Evolutionary conservation across 148 eudicot species (phyloP), one percentile per base, ranked within the genome.

Genomic region (Chenopodium formosanum): DNA sequence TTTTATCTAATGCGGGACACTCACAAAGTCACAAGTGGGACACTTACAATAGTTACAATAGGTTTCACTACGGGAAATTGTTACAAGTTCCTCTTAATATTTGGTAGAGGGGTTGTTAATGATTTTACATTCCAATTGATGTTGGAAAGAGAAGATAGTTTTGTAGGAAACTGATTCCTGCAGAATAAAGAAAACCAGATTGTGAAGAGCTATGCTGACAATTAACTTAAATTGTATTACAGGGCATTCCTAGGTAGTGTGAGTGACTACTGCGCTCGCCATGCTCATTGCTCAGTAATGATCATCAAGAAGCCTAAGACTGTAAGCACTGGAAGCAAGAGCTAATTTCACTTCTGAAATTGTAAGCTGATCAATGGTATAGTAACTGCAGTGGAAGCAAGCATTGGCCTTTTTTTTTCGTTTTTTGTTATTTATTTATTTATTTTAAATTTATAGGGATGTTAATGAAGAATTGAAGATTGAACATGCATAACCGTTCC

Each of bases 221-320:
- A 4, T 77, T 77, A 20, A 25, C 13, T 50, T 65, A 46, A 6
- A 47, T 73, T 34, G 25, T 6, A 52, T 40, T 89, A 84, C 89
- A 93, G 97, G 92, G 94, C 97, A 25, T 92, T 93, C n/a, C 83
- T 93, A 81, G 97, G 97, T 6, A 93, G 97, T 27, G 97, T 93
- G 46, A 93, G 95, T 32, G 97, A 93, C 75, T 91, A 93, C 76
- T 92, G 92, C 83, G 91, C 97, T 25, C 97, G 90, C 79, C 97
- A 93, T 85, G 94, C 92, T 79, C 92, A 90, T 77, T 91, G 92
- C 87, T 84, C 87, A 7, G 91, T 91, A 80, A 89, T 89, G 91
- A 89, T 92, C n/a, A 91, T 92, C 77, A 92, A 92, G 91, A 90
- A 62, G 91, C 96, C 96, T 0, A 89, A 87, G 83, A 70, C 13